phyloP scores from a whole-genome alignment of 371 early-diverging fungal species.

The Mortierella sp. region DNA sequence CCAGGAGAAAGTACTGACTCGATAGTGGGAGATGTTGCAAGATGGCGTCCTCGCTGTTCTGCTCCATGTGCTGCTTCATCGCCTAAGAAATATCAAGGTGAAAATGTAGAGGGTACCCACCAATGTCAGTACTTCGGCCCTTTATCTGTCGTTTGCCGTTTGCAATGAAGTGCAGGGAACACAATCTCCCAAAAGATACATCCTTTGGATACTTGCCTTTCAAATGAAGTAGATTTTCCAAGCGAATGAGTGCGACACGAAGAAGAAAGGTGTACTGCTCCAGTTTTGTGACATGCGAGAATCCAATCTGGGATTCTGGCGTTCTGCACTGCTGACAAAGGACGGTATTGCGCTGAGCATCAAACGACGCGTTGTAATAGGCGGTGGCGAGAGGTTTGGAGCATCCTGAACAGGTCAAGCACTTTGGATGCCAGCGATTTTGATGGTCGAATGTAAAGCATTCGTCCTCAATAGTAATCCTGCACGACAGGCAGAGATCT shows the following conservation, averaged over 20 bases:
- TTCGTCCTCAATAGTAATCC: slow-evolving; percentile 85
- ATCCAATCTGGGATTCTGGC: slow-evolving; percentile 61
- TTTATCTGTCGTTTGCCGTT: too few relatives aligned
- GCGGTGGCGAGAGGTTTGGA: slow-evolving; percentile 60
- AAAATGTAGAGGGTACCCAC: too few relatives aligned
- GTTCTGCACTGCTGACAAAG: slow-evolving; percentile 66
- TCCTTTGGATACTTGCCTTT: slow-evolving; percentile 59
- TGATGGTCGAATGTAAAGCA: slow-evolving; percentile 75
- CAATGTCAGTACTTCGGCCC: too few relatives aligned
- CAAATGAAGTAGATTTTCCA: slow-evolving; percentile 79
- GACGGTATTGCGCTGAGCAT: slow-evolving; percentile 54
- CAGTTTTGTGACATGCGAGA: slow-evolving; percentile 84
- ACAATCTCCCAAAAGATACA: too few relatives aligned
- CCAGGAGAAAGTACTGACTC: slow-evolving; percentile 12
- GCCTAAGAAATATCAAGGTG: slow-evolving; percentile 5
- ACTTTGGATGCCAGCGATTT: slow-evolving; percentile 84
- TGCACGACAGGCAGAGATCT: slow-evolving; percentile 85
- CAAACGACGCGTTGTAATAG: slow-evolving; percentile 62
- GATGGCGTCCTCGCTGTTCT: slow-evolving; percentile 36
- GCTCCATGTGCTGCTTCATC: slow-evolving; percentile 18
- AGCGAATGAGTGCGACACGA: slow-evolving; percentile 85
- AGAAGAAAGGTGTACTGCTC: slow-evolving; percentile 92
- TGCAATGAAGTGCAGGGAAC: too few relatives aligned
- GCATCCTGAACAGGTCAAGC: slow-evolving; percentile 82
- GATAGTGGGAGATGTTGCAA: slow-evolving; percentile 18